Percentiles rank a stretch among this genome's conserved stretches.
Conservation (phyloP, 352 stramenopile species). For the Globisporangium polare region DNA sequence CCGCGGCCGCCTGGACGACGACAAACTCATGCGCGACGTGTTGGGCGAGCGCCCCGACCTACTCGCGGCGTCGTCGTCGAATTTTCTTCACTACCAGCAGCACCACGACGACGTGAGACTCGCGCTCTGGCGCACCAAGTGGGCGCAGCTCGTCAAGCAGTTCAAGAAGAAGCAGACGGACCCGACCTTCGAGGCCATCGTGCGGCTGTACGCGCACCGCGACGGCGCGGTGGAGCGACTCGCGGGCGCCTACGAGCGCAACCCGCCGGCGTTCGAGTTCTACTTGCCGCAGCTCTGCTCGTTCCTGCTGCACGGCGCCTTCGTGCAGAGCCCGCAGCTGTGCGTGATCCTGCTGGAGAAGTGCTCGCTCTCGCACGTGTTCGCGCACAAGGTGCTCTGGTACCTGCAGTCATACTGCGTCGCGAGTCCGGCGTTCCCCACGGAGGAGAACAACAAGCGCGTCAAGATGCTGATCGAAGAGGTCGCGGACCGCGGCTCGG, state of each 20-base stretch:
- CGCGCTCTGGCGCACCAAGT: conserved; percentile 66
- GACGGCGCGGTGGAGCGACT: conserved; percentile 59
- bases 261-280: conserved; percentile 75
- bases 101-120: conserved; percentile 43
- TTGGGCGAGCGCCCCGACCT: conserved; percentile 26
- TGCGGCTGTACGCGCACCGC: conserved; percentile 80
- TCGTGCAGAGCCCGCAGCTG: conserved; percentile 60
- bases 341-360: conserved; percentile 69
- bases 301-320: conserved; percentile 72
- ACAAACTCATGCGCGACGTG: conserved; percentile 60
- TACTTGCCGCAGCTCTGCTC: conserved; percentile 83
- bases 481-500: conserved; percentile 50
- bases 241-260: conserved; percentile 41
- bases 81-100: conserved; percentile 7
- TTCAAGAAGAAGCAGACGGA: conserved; percentile 58
- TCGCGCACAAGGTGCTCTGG: conserved; percentile 84
- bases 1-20: conserved; percentile 54
- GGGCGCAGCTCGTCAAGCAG: conserved; percentile 68
- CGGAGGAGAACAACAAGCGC: conserved; percentile 43
- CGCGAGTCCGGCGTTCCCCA: conserved; percentile 52
- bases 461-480: conserved; percentile 82
- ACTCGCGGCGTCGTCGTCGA: conserved; percentile 6
- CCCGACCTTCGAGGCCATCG: conserved; percentile 76
- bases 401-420: conserved; percentile 81
- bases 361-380: conserved; percentile 80